These are phyloP conservation scores for Chloris gayana DNA, from an alignment of 176 grass and related monocot species.

Conservation along the genomic window DNA sequence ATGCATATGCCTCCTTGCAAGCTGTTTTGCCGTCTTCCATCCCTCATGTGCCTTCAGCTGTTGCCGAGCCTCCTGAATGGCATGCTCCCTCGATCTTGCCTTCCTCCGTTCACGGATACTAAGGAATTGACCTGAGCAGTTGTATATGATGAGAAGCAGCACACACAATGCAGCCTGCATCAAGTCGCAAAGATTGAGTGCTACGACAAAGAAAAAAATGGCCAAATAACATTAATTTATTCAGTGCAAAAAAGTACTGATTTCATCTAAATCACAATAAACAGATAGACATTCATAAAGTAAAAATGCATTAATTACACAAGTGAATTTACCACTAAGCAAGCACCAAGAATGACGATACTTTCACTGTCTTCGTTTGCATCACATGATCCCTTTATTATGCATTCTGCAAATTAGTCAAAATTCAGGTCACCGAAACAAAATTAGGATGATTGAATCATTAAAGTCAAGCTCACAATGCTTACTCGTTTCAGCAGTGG, in stretches of 20 bases:
- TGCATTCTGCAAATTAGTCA: slow-evolving; percentile 62
- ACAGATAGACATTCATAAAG: no score
- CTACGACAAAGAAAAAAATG: not conserved
- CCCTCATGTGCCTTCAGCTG: slow-evolving; percentile 67
- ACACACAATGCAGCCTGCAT: slow-evolving; percentile 62
- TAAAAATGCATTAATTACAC: not conserved
- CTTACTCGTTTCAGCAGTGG: slow-evolving; percentile 66
- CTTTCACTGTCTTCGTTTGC: slow-evolving; percentile 45
- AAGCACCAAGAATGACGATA: slow-evolving; percentile 49
- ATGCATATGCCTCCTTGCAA: slow-evolving; percentile 57
- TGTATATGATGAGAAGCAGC: slow-evolving; percentile 80
- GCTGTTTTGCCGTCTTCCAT: slow-evolving; percentile 69
- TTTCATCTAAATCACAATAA: no score
- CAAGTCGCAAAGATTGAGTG: not conserved
- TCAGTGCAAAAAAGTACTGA: not conserved
- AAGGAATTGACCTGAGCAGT: slow-evolving; percentile 82
- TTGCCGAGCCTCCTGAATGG: slow-evolving; percentile 67
- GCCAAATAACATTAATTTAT: not conserved
- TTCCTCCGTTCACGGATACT: slow-evolving; percentile 64
- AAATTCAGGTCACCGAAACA: not conserved
- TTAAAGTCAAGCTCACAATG: not conserved
- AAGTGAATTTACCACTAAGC: slow-evolving; percentile 59
- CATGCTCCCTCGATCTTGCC: slow-evolving; percentile 75
- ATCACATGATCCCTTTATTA: slow-evolving; percentile 51
- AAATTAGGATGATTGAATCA: not conserved